These are phyloP conservation scores for Rhynchosporium agropyri DNA, from an alignment of 2,329 filamentous ascomycete genomes.

Conservation along the genomic window DNA sequence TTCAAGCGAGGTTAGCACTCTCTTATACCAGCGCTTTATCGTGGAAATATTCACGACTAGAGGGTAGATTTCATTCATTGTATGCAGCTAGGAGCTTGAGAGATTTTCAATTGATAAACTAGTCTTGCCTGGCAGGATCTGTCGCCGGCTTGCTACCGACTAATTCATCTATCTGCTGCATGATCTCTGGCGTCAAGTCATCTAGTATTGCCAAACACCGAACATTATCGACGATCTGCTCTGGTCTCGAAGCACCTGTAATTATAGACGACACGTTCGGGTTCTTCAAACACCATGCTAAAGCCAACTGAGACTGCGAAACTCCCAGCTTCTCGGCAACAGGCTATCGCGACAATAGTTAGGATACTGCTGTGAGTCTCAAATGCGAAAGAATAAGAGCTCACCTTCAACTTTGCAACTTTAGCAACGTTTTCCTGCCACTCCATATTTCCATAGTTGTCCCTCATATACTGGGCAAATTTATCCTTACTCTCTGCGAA, in stretches of 20 bases:
- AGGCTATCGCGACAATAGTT: slow-evolving; percentile 40
- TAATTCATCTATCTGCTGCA: slow-evolving; percentile 61
- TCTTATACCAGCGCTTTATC: too few species aligned
- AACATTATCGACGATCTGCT: slow-evolving; percentile 64
- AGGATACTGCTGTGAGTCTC: too few species aligned
- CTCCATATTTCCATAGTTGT: slow-evolving; percentile 49
- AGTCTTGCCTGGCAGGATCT: too few species aligned
- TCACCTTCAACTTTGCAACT: slow-evolving; percentile 55
- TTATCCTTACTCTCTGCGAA: slow-evolving; percentile 57
- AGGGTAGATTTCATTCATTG: too few species aligned
- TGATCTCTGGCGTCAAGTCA: slow-evolving; percentile 60
- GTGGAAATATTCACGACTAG: too few species aligned
- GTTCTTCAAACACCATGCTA: slow-evolving; percentile 66
- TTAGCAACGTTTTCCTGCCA: slow-evolving; percentile 61
- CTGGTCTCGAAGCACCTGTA: slow-evolving; percentile 58
- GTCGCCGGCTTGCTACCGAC: slow-evolving; percentile 59
- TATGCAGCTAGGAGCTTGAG: too few species aligned
- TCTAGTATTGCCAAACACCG: slow-evolving; percentile 55
- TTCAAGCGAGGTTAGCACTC: too few species aligned
- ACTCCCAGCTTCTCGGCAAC: slow-evolving; percentile 59
- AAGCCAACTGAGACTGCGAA: slow-evolving; percentile 51
- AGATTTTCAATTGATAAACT: too few species aligned
- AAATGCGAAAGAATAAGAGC: too few species aligned
- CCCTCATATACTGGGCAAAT: slow-evolving; percentile 49
- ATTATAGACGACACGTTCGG: slow-evolving; percentile 63